Percentiles rank a stretch among this genome's conserved stretches.
phyloP scores from a whole-genome alignment of 805 yeast genomes.

The Saccharomycopsis sp. region DNA sequence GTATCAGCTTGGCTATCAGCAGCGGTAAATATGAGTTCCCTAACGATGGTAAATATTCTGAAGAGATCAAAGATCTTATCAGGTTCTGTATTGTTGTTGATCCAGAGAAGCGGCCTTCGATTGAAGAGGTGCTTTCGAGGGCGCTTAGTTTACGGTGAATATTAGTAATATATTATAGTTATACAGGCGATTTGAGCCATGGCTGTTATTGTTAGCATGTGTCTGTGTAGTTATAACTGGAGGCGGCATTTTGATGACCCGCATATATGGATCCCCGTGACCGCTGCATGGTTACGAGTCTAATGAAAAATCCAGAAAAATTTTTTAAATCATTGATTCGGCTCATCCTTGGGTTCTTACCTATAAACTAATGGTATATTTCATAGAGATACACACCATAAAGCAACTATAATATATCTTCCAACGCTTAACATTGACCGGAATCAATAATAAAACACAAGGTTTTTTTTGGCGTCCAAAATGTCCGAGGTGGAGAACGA shows the following conservation, averaged over 20 bases:
- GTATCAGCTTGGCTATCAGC: slow-evolving; percentile 65
- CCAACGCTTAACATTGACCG: too few relatives aligned
- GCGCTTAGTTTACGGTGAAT: slow-evolving; percentile 35
- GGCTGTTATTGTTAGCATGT: too few relatives aligned
- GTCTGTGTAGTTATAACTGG: too few relatives aligned
- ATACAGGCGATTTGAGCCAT: too few relatives aligned
- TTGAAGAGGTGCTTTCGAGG: slow-evolving; percentile 49
- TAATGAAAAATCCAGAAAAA: neutral
- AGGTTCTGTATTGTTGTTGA: slow-evolving; percentile 55
- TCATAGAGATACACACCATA: too few relatives aligned
- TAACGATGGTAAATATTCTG: slow-evolving; percentile 37
- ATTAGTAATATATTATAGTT: too few relatives aligned
- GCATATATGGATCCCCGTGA: neutral
- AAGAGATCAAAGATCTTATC: slow-evolving; percentile 50
- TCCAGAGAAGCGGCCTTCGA: slow-evolving; percentile 53
- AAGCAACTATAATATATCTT: too few relatives aligned
- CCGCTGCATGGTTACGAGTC: neutral
- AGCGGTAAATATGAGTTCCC: slow-evolving; percentile 50
- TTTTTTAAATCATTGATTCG: neutral
- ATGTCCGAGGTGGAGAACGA: neutral
- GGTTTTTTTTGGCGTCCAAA: too few relatives aligned
- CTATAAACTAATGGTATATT: neutral
- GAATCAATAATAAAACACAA: too few relatives aligned
- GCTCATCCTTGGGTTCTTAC: neutral
- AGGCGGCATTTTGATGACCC: too few relatives aligned